Percentiles rank a stretch among this genome's conserved stretches.
Conservation (phyloP, 148 eudicot species). For the Dysphania ambrosioides region DNA sequence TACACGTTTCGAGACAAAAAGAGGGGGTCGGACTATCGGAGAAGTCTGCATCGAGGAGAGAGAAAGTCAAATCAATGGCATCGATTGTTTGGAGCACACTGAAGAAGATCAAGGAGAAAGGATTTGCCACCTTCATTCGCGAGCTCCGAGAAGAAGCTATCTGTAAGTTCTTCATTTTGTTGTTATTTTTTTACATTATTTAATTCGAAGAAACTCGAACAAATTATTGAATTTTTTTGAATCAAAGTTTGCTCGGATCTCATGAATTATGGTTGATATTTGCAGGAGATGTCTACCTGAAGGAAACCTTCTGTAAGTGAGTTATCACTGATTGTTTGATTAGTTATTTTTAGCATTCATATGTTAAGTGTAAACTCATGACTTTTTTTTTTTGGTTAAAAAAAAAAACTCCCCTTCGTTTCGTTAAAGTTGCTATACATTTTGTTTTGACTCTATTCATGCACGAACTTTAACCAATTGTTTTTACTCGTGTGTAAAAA, state of each 20-base stretch:
- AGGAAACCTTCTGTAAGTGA: slow-evolving; percentile 79
- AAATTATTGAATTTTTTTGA: background rate
- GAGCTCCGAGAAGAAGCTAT: slow-evolving; percentile 68
- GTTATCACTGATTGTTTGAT: no score
- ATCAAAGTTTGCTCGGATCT: slow-evolving; percentile 16
- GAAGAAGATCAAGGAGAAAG: slow-evolving; percentile 64
- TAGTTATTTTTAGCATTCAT: no score
- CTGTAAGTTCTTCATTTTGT: slow-evolving; percentile 37
- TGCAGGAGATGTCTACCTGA: slow-evolving; percentile 63
- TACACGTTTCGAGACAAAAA: background rate
- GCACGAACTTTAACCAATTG: no score
- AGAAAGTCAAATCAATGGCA: slow-evolving; percentile 53
- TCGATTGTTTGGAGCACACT: slow-evolving; percentile 56
- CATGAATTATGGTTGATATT: no score
- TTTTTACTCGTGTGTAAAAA: no score
- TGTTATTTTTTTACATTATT: background rate
- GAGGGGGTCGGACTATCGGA: background rate
- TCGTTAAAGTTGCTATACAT: no score
- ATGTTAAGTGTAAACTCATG: no score
- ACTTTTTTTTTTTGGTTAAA: no score
- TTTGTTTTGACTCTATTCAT: no score
- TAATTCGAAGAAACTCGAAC: background rate
- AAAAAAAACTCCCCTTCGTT: no score
- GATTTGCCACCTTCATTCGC: slow-evolving; percentile 51
- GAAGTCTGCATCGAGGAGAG: slow-evolving; percentile 1